These are phyloP conservation scores for Ceratocystis colombiana DNA, from an alignment of 2,329 filamentous ascomycete species.

Conservation along the genomic window DNA sequence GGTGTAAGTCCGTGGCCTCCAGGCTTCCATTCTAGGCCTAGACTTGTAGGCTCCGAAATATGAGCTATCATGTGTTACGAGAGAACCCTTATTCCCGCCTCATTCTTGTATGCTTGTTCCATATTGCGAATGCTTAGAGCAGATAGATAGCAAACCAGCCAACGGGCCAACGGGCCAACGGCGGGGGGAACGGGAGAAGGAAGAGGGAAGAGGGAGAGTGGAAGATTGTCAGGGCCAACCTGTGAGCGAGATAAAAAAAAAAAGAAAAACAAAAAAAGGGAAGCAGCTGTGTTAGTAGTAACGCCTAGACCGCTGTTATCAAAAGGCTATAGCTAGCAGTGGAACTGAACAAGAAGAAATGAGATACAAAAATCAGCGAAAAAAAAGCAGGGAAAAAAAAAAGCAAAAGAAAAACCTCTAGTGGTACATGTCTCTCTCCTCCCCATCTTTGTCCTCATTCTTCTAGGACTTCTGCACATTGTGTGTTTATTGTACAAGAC, in stretches of 20 bases:
- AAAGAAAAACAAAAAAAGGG: not conserved
- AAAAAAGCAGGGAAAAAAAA: no score
- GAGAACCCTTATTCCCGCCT: not conserved
- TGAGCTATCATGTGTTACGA: slow-evolving; percentile 8
- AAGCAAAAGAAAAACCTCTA: not conserved
- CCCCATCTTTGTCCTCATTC: not conserved
- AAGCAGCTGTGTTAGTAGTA: not conserved
- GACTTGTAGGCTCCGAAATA: not conserved
- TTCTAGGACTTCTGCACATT: not conserved
- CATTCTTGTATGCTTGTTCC: no score
- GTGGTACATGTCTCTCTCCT: not conserved
- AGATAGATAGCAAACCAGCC: no score
- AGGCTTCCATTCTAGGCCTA: no score
- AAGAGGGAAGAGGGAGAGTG: not conserved
- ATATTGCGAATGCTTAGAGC: not conserved
- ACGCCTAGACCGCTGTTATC: not conserved
- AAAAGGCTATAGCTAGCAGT: no score
- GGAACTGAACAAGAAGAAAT: no score
- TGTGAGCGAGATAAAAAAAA: not conserved
- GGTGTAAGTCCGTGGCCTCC: not conserved
- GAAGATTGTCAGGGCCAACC: not conserved
- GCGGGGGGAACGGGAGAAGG: not conserved
- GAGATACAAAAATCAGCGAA: no score
- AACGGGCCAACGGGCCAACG: not conserved
- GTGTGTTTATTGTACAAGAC: slow-evolving; percentile 2